Percentiles rank a stretch among this genome's conserved stretches.
Conservation (phyloP, 768 basidiomycete species). For the Auricularia heimuer region DNA sequence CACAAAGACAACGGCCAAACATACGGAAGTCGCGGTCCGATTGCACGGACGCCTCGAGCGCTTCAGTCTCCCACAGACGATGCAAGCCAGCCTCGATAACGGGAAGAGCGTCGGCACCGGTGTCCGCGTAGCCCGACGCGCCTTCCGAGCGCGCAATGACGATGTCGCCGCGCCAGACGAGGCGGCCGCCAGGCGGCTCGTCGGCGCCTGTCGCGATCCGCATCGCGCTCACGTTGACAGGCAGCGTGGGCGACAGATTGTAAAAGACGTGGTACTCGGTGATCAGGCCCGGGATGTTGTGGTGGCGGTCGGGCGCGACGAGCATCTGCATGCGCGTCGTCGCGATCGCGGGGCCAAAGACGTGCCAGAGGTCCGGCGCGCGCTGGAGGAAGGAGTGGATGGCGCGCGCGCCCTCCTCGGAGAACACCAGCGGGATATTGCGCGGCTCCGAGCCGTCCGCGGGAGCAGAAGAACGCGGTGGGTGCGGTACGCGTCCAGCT, state of each 20-base stretch:
- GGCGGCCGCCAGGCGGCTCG: neutral
- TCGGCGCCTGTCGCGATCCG: neutral
- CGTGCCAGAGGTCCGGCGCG: neutral
- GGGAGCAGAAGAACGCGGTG: constrained; percentile 1
- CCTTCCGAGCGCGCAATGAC: neutral
- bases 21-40: neutral
- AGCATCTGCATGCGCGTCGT: neutral
- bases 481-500: neutral
- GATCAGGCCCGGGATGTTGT: neutral
- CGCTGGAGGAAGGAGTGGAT: neutral
- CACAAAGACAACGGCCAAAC: neutral
- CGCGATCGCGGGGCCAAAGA: neutral
- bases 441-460: neutral
- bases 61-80: neutral
- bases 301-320: neutral
- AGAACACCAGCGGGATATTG: neutral
- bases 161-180: constrained; percentile 1
- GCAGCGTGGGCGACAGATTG: neutral
- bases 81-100: neutral
- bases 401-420: neutral
- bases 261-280: neutral
- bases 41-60: neutral
- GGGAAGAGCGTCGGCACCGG: neutral
- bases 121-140: neutral
- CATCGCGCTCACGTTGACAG: neutral